phyloP scores from a whole-genome alignment of 2,329 filamentous ascomycete species.

The Scedosporium aurantiacum region DNA sequence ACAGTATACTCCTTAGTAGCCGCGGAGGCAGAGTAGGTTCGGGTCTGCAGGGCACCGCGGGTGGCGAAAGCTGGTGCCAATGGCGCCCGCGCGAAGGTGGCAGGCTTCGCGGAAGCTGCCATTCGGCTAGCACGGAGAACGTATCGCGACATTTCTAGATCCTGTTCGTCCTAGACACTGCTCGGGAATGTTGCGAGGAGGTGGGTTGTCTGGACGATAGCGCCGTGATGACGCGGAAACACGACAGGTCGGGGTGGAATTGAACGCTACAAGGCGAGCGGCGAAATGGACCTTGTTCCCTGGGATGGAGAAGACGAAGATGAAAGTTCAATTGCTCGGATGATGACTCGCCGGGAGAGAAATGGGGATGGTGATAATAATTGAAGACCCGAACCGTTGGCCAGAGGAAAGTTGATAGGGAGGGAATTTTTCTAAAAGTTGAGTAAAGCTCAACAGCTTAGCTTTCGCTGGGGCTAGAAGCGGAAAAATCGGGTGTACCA shows the following conservation, averaged over 20 bases:
- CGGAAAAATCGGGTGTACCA: neutral
- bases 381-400: neutral
- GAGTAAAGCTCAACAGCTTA: conserved; percentile 1
- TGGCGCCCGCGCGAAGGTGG: conserved; percentile 25
- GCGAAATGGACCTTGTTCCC: too few species aligned
- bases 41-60: conserved; percentile 27
- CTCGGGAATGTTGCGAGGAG: neutral
- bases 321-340: neutral
- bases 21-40: conserved; percentile 41
- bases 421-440: neutral
- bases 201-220: neutral
- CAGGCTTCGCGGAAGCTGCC: conserved; percentile 30
- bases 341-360: neutral
- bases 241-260: too few species aligned
- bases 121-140: conserved; percentile 39
- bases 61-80: conserved; percentile 25
- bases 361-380: neutral
- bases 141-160: conserved; percentile 35
- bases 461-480: neutral
- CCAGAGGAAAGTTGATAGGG: neutral
- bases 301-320: neutral
- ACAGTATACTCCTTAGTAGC: conserved; percentile 90
- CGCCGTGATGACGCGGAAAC: neutral
- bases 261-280: too few species aligned
- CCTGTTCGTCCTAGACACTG: neutral